Evolutionary conservation across 495 filamentous ascomycete genomes (phyloP).

Genomic region (Lophiostoma macrostomum): DNA sequence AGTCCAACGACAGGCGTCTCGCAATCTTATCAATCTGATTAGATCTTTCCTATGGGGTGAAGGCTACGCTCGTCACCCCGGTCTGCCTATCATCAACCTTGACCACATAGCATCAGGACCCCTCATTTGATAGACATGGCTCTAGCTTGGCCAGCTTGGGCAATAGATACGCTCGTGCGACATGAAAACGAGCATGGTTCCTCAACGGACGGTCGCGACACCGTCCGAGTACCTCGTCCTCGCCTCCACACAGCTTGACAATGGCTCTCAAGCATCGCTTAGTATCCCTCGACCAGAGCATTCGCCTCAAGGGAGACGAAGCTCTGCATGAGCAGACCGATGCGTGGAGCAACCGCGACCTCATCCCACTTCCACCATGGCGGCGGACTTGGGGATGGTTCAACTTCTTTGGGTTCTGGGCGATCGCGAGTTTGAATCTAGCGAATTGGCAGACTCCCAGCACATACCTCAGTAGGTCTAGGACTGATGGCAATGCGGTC

Average conservation of each 20-base stretch:
- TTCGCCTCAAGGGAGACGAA: conserved; percentile 16
- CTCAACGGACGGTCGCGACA: background rate
- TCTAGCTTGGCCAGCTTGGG: background rate
- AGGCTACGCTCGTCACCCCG: too few species aligned
- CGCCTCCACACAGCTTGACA: background rate
- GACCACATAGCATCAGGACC: too few species aligned
- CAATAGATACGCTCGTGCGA: too few species aligned
- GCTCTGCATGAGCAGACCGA: conserved; percentile 23
- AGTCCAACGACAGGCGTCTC: too few species aligned
- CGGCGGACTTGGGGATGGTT: conserved; percentile 40
- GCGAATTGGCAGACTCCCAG: conserved; percentile 43
- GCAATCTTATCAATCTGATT: too few species aligned
- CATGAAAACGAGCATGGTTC: background rate
- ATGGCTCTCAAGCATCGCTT: conserved; percentile 15
- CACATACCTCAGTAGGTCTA: conserved; percentile 39
- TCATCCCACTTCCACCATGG: conserved; percentile 39
- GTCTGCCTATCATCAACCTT: too few species aligned
- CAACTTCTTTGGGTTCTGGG: conserved; percentile 39
- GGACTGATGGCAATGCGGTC: too few species aligned
- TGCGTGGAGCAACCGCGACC: conserved; percentile 36
- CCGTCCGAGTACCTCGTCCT: background rate
- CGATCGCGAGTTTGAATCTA: conserved; percentile 34
- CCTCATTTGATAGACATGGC: background rate
- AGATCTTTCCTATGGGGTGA: too few species aligned
- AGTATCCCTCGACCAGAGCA: background rate